Percentiles rank a stretch among this genome's conserved stretches.
Evolutionary conservation across 441 rosid species (phyloP).

Genomic region (Erodium texanum): DNA sequence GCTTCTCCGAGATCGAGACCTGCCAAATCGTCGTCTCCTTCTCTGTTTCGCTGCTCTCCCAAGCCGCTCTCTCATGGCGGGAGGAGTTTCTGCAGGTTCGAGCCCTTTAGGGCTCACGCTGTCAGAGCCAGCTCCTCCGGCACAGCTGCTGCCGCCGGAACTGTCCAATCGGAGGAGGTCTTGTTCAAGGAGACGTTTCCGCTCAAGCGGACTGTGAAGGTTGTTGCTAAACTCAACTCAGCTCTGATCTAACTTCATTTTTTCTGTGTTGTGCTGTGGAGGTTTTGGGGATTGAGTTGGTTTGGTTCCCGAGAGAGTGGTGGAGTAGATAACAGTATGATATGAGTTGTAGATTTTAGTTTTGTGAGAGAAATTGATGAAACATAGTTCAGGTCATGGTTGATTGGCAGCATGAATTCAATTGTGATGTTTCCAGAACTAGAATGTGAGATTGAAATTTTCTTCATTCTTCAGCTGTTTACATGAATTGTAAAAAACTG

Average conservation of each 20-base stretch:
- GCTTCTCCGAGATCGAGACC: slow-evolving; percentile 12
- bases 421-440: not conserved
- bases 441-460: not conserved
- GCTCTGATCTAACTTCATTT: not conserved
- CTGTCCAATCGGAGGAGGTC: slow-evolving; percentile 29
- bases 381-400: not conserved
- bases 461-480: not conserved
- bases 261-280: not conserved
- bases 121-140: slow-evolving; percentile 29
- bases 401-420: not conserved
- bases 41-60: slow-evolving; percentile 20
- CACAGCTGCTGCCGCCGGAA: slow-evolving; percentile 42
- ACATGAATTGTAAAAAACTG: not conserved
- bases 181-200: slow-evolving; percentile 49
- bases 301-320: not conserved
- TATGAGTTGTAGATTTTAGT: not conserved
- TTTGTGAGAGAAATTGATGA: not conserved
- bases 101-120: slow-evolving; percentile 14
- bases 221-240: slow-evolving; percentile 18
- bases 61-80: slow-evolving; percentile 22
- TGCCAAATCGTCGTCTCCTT: slow-evolving; percentile 11
- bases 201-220: slow-evolving; percentile 52
- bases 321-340: not conserved
- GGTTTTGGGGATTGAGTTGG: not conserved
- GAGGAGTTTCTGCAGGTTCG: slow-evolving; percentile 21